Evolutionary conservation across 257 asterid genomes (phyloP).

Genomic region (Parsonsia alboflavescens): DNA sequence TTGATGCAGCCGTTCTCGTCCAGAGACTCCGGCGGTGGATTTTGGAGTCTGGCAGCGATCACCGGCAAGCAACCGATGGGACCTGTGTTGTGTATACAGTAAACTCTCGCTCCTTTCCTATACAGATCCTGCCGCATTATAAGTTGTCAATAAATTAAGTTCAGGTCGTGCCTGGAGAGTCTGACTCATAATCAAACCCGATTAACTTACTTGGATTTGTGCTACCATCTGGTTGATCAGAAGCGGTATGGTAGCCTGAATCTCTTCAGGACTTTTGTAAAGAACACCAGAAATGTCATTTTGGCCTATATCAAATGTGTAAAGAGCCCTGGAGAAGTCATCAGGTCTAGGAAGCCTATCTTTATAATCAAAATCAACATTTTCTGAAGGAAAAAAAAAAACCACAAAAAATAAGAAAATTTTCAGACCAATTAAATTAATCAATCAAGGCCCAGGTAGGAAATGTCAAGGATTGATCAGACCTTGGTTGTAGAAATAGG

Average conservation of each 20-base stretch:
- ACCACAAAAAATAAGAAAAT: too few species aligned
- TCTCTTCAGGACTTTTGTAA: constrained; percentile 19
- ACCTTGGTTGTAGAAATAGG: constrained; percentile 39
- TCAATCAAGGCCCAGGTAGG: too few species aligned
- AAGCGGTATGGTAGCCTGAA: constrained; percentile 28
- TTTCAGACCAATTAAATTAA: too few species aligned
- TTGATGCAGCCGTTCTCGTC: constrained; percentile 63
- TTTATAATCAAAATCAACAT: constrained; percentile 5
- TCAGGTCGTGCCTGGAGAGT: too few species aligned
- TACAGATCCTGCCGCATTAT: constrained; percentile 44
- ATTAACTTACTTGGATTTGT: constrained; percentile 45
- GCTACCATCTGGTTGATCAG: constrained; percentile 30
- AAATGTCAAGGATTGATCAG: neutral
- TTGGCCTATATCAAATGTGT: constrained; percentile 48
- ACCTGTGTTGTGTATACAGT: constrained; percentile 76
- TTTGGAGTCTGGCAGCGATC: constrained; percentile 21
- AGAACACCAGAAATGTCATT: constrained; percentile 34
- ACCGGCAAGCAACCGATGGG: constrained; percentile 67
- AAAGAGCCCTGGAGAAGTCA: constrained; percentile 50
- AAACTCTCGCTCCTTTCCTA: constrained; percentile 48
- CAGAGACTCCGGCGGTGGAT: constrained; percentile 38
- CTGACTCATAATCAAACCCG: too few species aligned
- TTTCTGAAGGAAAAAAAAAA: constrained; percentile 32
- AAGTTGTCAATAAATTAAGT: neutral
- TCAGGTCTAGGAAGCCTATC: constrained; percentile 42